A percentile compares a stretch with the other conserved stretches of the same genome.
Evolutionary conservation across 306 rosid genomes (phyloP).

Genomic region (Dryas alaskensis): DNA sequence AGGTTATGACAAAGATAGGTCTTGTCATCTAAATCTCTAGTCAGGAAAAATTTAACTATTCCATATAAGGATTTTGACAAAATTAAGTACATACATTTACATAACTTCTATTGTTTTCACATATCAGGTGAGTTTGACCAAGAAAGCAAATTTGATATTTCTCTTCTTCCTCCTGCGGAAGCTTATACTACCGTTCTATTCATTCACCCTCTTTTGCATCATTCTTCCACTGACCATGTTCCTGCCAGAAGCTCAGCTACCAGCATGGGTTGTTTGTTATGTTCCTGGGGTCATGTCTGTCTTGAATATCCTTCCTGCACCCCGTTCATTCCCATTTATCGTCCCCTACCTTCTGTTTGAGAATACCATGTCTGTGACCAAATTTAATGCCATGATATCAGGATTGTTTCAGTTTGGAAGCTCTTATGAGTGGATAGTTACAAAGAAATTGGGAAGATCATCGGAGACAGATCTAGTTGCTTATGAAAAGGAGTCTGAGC

Average conservation of each 20-base stretch:
- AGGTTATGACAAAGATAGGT: background rate
- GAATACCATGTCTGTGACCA: conserved; percentile 97
- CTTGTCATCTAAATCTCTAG: background rate
- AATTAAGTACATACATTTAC: background rate
- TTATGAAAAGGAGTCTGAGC: conserved; percentile 63
- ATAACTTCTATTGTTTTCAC: conserved; percentile 11
- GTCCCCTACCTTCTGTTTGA: conserved; percentile 95
- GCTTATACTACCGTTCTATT: conserved; percentile 94
- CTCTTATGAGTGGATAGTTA: conserved; percentile 96
- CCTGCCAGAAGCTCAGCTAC: conserved; percentile 96
- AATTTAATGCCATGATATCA: conserved; percentile 96
- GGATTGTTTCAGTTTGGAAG: conserved; percentile 89
- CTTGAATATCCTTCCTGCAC: conserved; percentile 81
- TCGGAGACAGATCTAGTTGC: conserved; percentile 85
- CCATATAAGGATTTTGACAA: background rate
- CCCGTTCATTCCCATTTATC: conserved; percentile 80
- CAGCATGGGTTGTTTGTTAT: conserved; percentile 95
- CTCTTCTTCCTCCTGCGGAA: conserved; percentile 94
- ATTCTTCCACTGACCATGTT: conserved; percentile 98
- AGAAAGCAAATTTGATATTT: conserved; percentile 82
- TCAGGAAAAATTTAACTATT: background rate
- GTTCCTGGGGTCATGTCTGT: conserved; percentile 94
- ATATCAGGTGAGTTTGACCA: conserved; percentile 73
- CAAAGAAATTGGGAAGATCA: conserved; percentile 92
- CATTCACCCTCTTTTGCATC: conserved; percentile 95